Evolutionary conservation across 176 grass and related monocot genomes (phyloP).

Genomic region (bread wheat (Triticum aestivum)): DNA sequence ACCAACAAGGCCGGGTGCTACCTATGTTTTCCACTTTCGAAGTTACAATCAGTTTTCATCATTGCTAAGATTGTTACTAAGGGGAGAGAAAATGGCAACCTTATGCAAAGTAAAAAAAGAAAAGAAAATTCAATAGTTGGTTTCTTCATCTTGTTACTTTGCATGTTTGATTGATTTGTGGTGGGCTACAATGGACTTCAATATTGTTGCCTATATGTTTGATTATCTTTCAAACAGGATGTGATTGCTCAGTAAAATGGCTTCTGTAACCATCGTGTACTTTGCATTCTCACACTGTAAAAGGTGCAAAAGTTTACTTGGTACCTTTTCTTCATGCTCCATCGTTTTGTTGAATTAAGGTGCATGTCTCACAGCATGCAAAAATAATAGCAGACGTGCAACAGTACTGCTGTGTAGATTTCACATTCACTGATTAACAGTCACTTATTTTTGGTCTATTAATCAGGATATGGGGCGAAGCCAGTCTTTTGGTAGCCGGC

Average conservation of each 20-base stretch:
- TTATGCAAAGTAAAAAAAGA: not conserved
- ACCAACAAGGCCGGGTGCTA: not conserved
- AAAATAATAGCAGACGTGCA: not conserved
- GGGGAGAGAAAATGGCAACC: not conserved
- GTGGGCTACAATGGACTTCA: not conserved
- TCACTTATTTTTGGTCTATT: not conserved
- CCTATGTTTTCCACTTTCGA: not conserved
- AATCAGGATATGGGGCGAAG: slow-evolving; percentile 59
- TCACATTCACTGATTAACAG: not conserved
- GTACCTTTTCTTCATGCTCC: not conserved
- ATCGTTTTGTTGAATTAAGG: not conserved
- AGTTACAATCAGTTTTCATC: not conserved
- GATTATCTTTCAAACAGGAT: not conserved
- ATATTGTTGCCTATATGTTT: not conserved
- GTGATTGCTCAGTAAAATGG: not conserved
- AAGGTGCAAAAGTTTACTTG: not conserved
- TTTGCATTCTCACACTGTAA: no score
- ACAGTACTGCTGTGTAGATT: not conserved
- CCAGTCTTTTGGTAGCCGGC: slow-evolving; percentile 45
- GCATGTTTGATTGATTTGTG: not conserved
- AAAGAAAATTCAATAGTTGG: not conserved
- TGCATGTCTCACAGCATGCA: not conserved
- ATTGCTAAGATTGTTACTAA: not conserved
- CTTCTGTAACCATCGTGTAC: no score
- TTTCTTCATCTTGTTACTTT: not conserved